Conservation (phyloP, 306 rosid species). For the Senna tora region DNA sequence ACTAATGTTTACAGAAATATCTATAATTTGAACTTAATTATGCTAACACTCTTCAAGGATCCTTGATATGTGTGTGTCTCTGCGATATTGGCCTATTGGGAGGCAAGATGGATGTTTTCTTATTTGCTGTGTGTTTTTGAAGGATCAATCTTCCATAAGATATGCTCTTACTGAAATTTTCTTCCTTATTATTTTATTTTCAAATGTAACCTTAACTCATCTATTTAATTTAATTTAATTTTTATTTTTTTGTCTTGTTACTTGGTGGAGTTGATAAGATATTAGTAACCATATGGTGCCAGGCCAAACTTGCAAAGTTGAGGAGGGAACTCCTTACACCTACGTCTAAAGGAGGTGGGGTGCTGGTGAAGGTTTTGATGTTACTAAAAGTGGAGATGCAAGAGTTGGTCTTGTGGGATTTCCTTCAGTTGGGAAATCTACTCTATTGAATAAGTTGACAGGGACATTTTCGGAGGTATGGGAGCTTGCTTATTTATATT, state of each 20-base stretch:
- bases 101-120: conserved; percentile 18
- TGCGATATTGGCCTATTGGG: conserved; percentile 4
- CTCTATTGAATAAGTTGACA: conserved; percentile 86
- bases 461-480: conserved; percentile 99
- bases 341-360: conserved; percentile 90
- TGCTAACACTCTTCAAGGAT: conserved; percentile 15
- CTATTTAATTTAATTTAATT: not conserved
- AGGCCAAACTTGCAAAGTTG: conserved; percentile 98
- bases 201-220: not conserved
- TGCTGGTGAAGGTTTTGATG: conserved; percentile 99
- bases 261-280: conserved; percentile 32
- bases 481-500: conserved; percentile 27
- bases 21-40: not conserved
- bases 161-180: conserved; percentile 10
- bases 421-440: conserved; percentile 98
- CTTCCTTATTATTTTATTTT: not conserved
- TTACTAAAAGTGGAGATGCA: conserved; percentile 98
- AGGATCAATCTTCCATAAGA: conserved; percentile 7
- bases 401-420: conserved; percentile 99
- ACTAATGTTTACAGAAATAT: not conserved
- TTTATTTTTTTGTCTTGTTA: not conserved
- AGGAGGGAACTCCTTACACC: conserved; percentile 93
- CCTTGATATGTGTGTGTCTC: conserved; percentile 3
- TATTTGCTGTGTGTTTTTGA: not conserved
- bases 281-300: conserved; percentile 33